Conservation (phyloP, 2,329 filamentous ascomycete genomes). For the Penicillium polonicum region DNA sequence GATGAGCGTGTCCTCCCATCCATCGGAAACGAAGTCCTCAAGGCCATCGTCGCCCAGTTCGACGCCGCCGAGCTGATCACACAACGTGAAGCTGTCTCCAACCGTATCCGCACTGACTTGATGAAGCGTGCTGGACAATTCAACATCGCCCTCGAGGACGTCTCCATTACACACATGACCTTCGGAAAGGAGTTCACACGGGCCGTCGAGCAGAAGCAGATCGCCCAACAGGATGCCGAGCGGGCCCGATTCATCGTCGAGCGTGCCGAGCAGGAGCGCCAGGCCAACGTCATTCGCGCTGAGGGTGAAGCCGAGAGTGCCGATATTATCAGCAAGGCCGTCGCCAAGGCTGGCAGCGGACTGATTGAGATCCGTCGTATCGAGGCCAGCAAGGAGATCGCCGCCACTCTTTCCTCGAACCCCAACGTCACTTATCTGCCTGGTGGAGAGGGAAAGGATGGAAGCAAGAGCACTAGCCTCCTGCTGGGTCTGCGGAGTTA, state of each 20-base stretch:
- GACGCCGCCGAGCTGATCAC: slow-evolving; percentile 98
- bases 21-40: slow-evolving; percentile 99
- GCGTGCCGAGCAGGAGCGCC: slow-evolving; percentile 96
- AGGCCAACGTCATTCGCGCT: slow-evolving; percentile 96
- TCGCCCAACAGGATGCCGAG: slow-evolving; percentile 98
- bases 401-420: slow-evolving; percentile 81
- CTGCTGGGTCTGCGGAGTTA: slow-evolving; percentile 64
- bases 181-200: slow-evolving; percentile 99
- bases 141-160: slow-evolving; percentile 98
- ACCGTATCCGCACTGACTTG: slow-evolving; percentile 89
- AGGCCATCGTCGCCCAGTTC: slow-evolving; percentile 97
- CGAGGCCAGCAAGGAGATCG: slow-evolving; percentile 94
- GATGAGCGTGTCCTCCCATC: slow-evolving; percentile 97
- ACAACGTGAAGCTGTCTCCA: slow-evolving; percentile 92
- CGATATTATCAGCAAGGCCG: slow-evolving; percentile 90
- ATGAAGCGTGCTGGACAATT: slow-evolving; percentile 92
- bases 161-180: slow-evolving; percentile 99
- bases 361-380: slow-evolving; percentile 95
- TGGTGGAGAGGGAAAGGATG: slow-evolving; percentile 60
- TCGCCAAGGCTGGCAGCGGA: slow-evolving; percentile 89
- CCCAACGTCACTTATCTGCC: slow-evolving; percentile 96
- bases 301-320: slow-evolving; percentile 97
- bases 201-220: slow-evolving; percentile 99
- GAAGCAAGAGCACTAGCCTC: slow-evolving; percentile 64
- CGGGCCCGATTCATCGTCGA: slow-evolving; percentile 97